Base-by-base conservation (phyloP, 768 basidiomycete genomes). In the Trametes villosa region DNA sequence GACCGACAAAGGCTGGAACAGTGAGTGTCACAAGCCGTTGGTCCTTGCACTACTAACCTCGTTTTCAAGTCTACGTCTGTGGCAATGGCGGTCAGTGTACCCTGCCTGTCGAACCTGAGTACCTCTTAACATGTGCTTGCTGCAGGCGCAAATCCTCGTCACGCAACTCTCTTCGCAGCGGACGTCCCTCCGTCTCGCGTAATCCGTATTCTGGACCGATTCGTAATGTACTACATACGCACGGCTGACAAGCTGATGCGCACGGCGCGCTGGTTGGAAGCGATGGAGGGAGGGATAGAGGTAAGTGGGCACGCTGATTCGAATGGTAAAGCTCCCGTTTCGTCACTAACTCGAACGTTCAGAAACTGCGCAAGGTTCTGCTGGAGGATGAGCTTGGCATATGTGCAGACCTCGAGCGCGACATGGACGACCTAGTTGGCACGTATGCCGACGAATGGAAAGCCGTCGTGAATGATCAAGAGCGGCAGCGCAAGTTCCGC, bases 1-100 rank as follows among this genome's bases (percentile, higher is more conserved):
- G 1, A 89, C 87, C 0, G 86, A 85, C 72, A 89, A 91, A 71
- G 89, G 89, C n/a, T 91, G 88, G 87, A 89, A 91, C 65, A 70
- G 81, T 84, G 62, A 59, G 77, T 64, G 18, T 22, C 26, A 3
- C 31, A 26, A 13, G 9, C 22, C 36, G 11, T 3, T 5, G 22
- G 11, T 2, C 5, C 22, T 45, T 30, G 22, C 15, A 45, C 51
- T 12, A 34, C 5, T 40, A 4, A n/a, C 29, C 22, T 31, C 13
- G 17, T 31, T 38, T 18, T 48, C 53, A 61, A 82, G 83, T 88
- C 53, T 89, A 83, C 67, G 71, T 90, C 22, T 86, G 84, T 44
- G 88, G 88, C 2, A 90, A 91, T 68, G 88, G 88, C n/a, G 88
- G 86, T 41, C 77, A 77, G 62, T 41, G 1, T 18, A 7, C 13